phyloP scores from a whole-genome alignment of 176 grass and related monocot genomes.

The Ensete glaucum region DNA sequence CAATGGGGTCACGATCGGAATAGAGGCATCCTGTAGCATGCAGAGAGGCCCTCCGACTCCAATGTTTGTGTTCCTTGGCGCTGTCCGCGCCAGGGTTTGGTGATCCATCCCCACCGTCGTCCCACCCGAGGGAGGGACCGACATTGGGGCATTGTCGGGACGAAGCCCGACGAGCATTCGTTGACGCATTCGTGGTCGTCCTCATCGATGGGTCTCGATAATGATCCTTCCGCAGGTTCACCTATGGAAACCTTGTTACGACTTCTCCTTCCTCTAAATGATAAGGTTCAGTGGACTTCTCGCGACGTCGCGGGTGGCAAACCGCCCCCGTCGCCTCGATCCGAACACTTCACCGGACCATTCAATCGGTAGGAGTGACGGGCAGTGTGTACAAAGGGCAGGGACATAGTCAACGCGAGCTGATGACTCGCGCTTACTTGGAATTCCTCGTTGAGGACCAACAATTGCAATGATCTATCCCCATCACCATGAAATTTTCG shows the following conservation, averaged over 20 bases:
- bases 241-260: constrained; percentile 13
- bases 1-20: too few species aligned
- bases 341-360: constrained; percentile 37
- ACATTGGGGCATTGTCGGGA: too few species aligned
- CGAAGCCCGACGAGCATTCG: background rate
- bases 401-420: background rate
- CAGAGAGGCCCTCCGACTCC: too few species aligned
- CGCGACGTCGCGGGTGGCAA: constrained; percentile 9
- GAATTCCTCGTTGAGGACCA: constrained; percentile 49
- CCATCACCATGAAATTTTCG: constrained; percentile 37
- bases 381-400: constrained; percentile 8
- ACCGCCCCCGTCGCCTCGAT: constrained; percentile 26
- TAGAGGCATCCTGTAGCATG: too few species aligned
- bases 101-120: too few species aligned
- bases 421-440: constrained; percentile 18
- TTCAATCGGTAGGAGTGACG: constrained; percentile 16
- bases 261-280: constrained; percentile 29
- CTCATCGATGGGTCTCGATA: background rate
- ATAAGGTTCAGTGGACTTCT: constrained; percentile 12
- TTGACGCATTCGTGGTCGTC: constrained; percentile 6
- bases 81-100: too few species aligned
- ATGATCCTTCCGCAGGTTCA: constrained; percentile 15
- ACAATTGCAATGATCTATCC: constrained; percentile 52
- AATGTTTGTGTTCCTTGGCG: too few species aligned
- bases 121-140: too few species aligned